These are phyloP conservation scores for Withania somnifera DNA, from an alignment of 305 asterid species.

Conservation along the genomic window DNA sequence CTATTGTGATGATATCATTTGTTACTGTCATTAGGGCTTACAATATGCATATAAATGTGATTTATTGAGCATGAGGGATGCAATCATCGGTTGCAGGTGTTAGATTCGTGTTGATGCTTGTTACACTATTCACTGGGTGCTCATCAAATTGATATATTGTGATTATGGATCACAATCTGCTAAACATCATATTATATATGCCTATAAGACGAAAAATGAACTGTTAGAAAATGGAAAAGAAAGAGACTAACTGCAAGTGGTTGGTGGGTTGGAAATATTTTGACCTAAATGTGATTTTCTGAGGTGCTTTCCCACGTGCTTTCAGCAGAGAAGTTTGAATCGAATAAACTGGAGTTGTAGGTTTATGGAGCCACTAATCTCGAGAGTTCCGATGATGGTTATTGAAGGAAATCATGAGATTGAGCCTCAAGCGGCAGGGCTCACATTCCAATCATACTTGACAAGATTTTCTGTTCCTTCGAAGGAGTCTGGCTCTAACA, in stretches of 20 bases:
- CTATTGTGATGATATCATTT: neutral
- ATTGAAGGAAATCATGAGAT: conserved; percentile 90
- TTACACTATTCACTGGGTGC: neutral
- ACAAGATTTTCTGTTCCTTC: conserved; percentile 69
- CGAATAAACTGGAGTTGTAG: conserved; percentile 20
- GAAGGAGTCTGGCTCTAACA: conserved; percentile 54
- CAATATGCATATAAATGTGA: neutral
- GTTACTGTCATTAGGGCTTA: neutral
- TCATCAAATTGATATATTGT: neutral
- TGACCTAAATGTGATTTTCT: too few relatives aligned
- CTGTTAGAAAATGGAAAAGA: neutral
- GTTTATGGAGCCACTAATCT: conserved; percentile 72
- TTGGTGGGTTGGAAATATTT: too few relatives aligned
- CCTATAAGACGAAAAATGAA: neutral
- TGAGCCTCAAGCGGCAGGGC: conserved; percentile 50
- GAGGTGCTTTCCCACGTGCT: too few relatives aligned
- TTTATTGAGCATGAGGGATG: neutral
- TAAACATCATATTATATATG: neutral
- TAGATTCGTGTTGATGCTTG: neutral
- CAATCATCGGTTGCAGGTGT: neutral
- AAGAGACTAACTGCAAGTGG: too few relatives aligned
- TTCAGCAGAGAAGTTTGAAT: neutral
- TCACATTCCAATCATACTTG: conserved; percentile 41
- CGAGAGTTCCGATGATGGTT: conserved; percentile 79
- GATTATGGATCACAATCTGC: neutral